Percentiles rank a stretch among this genome's conserved stretches.
Conservation (phyloP, 192 early-diverging fungal genomes). For the Thamnidium elegans region DNA sequence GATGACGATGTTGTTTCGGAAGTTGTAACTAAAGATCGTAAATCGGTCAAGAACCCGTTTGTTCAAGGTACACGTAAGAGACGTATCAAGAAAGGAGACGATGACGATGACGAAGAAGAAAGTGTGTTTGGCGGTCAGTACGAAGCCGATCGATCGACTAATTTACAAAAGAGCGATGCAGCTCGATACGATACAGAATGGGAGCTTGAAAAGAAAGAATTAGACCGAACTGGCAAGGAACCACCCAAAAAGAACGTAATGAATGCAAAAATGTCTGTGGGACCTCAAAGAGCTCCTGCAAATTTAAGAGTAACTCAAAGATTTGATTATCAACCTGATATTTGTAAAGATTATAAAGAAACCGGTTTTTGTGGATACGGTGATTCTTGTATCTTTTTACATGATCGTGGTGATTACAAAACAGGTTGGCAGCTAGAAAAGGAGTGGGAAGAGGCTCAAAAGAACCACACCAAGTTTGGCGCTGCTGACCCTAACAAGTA, state of each 20-base stretch:
- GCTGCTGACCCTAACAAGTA: conserved; percentile 51
- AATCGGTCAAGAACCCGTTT: conserved; percentile 34
- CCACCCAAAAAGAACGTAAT: conserved; percentile 35
- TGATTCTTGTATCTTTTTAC: conserved; percentile 96
- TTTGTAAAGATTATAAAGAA: conserved; percentile 99
- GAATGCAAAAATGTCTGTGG: conserved; percentile 54
- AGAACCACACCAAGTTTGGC: conserved; percentile 46
- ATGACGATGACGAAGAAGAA: conserved; percentile 25
- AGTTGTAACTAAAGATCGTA: conserved; percentile 41
- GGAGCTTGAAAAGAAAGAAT: conserved; percentile 34
- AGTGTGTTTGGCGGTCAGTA: conserved; percentile 21
- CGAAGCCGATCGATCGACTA: conserved; percentile 31
- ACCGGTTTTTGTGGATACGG: conserved; percentile 97
- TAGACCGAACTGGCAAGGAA: conserved; percentile 34
- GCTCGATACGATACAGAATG: conserved; percentile 45
- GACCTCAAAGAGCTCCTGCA: conserved; percentile 66
- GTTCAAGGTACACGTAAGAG: conserved; percentile 46
- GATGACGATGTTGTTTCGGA: conserved; percentile 33
- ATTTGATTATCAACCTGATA: conserved; percentile 96
- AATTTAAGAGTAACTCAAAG: conserved; percentile 78
- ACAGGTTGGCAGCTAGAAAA: conserved; percentile 95
- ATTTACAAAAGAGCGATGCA: conserved; percentile 32
- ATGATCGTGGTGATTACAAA: conserved; percentile 97
- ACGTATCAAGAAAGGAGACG: conserved; percentile 31
- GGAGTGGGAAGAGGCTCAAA: conserved; percentile 92